Conservation (phyloP, 2,329 filamentous ascomycete genomes). For the Thelonectria rubi region DNA sequence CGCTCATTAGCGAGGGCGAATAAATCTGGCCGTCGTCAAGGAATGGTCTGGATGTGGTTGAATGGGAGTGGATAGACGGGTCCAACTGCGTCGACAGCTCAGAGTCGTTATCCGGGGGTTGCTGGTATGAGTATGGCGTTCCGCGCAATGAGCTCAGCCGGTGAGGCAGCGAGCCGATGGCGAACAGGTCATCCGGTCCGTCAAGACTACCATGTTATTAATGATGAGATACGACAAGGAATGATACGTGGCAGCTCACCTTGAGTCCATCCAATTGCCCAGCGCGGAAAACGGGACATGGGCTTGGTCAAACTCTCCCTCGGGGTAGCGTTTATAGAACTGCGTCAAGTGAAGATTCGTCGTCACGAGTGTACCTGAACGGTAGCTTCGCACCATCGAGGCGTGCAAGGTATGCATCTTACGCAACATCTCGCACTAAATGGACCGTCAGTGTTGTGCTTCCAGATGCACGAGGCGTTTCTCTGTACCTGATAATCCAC, state of each 20-base stretch:
- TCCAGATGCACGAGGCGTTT: not conserved
- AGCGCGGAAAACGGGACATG: constrained; percentile 23
- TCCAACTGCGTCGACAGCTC: not conserved
- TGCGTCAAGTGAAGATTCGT: constrained; percentile 26
- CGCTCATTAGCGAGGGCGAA: not conserved
- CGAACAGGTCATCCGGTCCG: constrained; percentile 24
- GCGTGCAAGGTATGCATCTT: constrained; percentile 24
- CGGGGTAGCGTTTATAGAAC: constrained; percentile 27
- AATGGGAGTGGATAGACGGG: not conserved
- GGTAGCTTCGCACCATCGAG: constrained; percentile 23
- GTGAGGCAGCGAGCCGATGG: constrained; percentile 6
- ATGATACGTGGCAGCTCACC: not conserved
- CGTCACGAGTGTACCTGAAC: constrained; percentile 20
- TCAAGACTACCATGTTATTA: constrained; percentile 18
- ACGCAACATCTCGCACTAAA: constrained; percentile 23
- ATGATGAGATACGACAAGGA: not conserved
- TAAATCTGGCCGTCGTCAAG: not conserved
- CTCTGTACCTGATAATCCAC: constrained; percentile 18
- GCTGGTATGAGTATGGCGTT: constrained; percentile 15
- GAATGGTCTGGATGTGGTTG: not conserved
- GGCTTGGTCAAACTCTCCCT: constrained; percentile 22
- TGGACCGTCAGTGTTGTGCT: not conserved
- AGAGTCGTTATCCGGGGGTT: not conserved
- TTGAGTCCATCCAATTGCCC: constrained; percentile 19
- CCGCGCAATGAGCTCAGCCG: constrained; percentile 13